phyloP scores from a whole-genome alignment of 2,329 filamentous ascomycete genomes.

The Apiospora aurea region DNA sequence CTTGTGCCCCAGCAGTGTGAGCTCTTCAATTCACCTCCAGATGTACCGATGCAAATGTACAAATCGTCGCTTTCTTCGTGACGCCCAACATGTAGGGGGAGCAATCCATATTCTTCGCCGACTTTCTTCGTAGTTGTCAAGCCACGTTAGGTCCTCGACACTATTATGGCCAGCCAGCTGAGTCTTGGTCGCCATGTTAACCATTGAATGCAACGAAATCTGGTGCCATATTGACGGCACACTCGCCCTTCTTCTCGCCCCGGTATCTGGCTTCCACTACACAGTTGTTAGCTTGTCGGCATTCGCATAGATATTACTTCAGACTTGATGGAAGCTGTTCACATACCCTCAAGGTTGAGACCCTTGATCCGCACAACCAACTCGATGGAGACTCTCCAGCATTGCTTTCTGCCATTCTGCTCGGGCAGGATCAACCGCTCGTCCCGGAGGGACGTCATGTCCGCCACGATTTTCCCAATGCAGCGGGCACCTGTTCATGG shows the following conservation, averaged over 20 bases:
- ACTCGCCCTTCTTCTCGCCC: neutral
- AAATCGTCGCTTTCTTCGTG: neutral
- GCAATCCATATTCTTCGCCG: neutral
- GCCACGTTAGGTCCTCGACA: neutral
- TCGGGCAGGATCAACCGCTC: neutral
- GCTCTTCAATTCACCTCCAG: neutral
- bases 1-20: neutral
- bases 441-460: neutral
- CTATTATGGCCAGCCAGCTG: neutral
- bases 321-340: neutral
- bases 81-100: neutral
- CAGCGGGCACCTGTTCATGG: neutral
- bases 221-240: neutral
- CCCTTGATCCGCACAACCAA: neutral
- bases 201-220: neutral
- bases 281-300: neutral
- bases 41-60: too few relatives aligned
- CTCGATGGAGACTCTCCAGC: neutral
- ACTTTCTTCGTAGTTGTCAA: neutral
- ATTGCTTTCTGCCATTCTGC: neutral
- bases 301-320: neutral
- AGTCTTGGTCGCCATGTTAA: neutral
- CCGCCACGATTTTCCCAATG: neutral
- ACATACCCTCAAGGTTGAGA: constrained; percentile 1
- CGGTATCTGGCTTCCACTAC: neutral